Evolutionary conservation across 2,329 filamentous ascomycete species (phyloP).

Genomic region (Pleurostoma richardsiae): DNA sequence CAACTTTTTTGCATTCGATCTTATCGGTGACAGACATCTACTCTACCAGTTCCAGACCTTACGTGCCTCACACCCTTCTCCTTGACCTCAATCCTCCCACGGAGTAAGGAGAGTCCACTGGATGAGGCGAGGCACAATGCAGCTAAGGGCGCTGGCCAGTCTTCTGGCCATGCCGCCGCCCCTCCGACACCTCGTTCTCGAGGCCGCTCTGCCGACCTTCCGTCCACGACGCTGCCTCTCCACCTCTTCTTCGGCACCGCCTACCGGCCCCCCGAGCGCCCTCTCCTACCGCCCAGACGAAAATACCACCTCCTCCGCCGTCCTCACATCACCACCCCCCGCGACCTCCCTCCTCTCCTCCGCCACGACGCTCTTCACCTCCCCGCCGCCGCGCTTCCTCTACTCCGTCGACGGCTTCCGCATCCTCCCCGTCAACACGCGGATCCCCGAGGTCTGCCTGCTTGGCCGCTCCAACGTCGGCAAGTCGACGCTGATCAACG

Average conservation of each 20-base stretch:
- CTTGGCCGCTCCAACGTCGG: conserved; percentile 86
- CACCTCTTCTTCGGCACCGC: conserved; percentile 1
- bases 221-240: background rate
- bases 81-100: too few species aligned
- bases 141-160: conserved; percentile 1
- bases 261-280: conserved; percentile 6
- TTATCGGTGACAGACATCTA: too few species aligned
- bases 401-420: conserved; percentile 45
- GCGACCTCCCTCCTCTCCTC: conserved; percentile 13
- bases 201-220: conserved; percentile 5
- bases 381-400: conserved; percentile 27
- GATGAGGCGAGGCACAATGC: too few species aligned
- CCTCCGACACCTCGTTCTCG: conserved; percentile 13
- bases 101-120: too few species aligned
- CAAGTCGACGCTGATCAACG: conserved; percentile 85
- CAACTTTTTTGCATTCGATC: too few species aligned
- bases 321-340: conserved; percentile 12
- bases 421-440: conserved; percentile 44
- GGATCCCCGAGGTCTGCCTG: conserved; percentile 62
- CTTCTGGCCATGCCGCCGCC: conserved; percentile 15
- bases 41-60: too few species aligned
- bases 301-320: conserved; percentile 12
- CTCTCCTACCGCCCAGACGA: conserved; percentile 20
- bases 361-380: conserved; percentile 19
- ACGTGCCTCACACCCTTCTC: too few species aligned